Evolutionary conservation across 2,329 filamentous ascomycete species (phyloP).

Genomic region (Phaeosphaeria sp.): DNA sequence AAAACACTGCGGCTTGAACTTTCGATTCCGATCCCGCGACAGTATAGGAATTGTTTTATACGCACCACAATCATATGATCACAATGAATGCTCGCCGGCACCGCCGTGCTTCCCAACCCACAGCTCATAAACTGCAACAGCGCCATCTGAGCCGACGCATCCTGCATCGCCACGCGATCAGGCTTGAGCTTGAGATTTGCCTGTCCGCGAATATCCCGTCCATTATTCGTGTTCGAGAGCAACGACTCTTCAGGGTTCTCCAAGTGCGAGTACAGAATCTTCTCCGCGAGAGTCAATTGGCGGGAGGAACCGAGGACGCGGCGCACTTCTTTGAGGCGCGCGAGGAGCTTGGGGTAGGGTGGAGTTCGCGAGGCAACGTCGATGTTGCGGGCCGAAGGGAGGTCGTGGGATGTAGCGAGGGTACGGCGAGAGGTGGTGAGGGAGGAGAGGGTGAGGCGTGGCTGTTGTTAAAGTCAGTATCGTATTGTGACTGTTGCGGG

Average conservation of each 20-base stretch:
- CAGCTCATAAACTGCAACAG: constrained; percentile 99
- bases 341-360: constrained; percentile 82
- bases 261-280: constrained; percentile 97
- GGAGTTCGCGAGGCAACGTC: constrained; percentile 67
- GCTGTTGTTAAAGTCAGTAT: constrained; percentile 24
- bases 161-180: constrained; percentile 98
- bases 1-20: too few relatives aligned
- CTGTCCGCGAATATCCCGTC: constrained; percentile 80
- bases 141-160: constrained; percentile 98
- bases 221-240: constrained; percentile 81
- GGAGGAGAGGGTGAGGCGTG: constrained; percentile 26
- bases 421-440: constrained; percentile 31
- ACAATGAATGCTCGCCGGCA: constrained; percentile 97
- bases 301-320: constrained; percentile 70
- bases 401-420: constrained; percentile 42
- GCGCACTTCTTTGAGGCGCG: constrained; percentile 76
- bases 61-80: constrained; percentile 66
- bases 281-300: constrained; percentile 87
- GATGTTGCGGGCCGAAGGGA: constrained; percentile 33
- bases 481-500: background rate
- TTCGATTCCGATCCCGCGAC: too few relatives aligned
- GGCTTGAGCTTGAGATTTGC: constrained; percentile 97
- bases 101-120: constrained; percentile 84
- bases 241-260: constrained; percentile 89
- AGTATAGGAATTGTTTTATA: background rate